Evolutionary conservation across 2,329 filamentous ascomycete species (phyloP), one percentile per base, ranked within the genome.

Genomic region (Alternaria sp.): DNA sequence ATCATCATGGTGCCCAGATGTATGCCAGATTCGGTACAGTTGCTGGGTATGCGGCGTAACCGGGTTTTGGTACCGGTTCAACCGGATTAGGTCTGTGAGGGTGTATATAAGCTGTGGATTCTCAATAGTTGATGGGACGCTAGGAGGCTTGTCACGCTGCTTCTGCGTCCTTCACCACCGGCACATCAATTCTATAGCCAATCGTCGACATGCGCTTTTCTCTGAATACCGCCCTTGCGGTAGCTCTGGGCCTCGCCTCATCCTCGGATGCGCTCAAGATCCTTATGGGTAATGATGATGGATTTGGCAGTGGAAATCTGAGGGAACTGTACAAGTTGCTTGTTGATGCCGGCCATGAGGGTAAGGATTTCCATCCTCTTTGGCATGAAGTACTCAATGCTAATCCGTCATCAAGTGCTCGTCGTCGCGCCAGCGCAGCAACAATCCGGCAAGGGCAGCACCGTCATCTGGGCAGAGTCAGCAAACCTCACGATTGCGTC

Each of bases 361-460:
- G 71, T 72, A 64, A 3, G 1, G 4, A 28, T 7, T 13, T 40
- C 47, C 3, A 8, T 40, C 10, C 19, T 10, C 3, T 32, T 3
- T 17, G 11, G 3, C 15, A 15, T 23, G 28, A 5, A 10, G 21
- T 12, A 19, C 11, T 13, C 15, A 15, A 32, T 55, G 30, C 17
- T 61, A 32, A 64, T 32, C 50, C 10, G 5, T 25, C 25, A 15
- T 13, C 69, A 77, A 40, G 82, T 81, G 43, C 75, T 82, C 19
- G 74, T 84, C 49, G 82, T 84, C 21, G 81, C 82, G 5, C 78
- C 80, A 7, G 77, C 77, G 6, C 76, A 78, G 30, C 80, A 85
- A 51, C 78, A 85, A 68, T 83, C 81, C 23, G 83, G 82, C 28
- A 80, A 82, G 64, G 84, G 83, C 51, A 82, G 82, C 36, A 81